These are phyloP conservation scores for Berberis thunbergii DNA, from an alignment of 164 flowering plant species.

Conservation along the genomic window DNA sequence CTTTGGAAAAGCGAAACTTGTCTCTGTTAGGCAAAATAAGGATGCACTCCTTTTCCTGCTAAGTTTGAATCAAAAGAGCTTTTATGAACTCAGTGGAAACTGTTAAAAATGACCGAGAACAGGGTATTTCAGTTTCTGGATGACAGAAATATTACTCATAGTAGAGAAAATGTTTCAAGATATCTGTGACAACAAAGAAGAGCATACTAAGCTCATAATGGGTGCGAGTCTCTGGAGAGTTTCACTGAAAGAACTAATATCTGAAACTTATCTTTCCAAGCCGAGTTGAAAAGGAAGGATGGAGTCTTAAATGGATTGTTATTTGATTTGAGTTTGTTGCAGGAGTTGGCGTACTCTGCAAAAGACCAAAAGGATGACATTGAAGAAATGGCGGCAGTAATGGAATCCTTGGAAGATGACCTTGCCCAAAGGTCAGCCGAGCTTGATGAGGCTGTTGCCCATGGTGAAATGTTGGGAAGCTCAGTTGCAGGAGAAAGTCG, in stretches of 20 bases:
- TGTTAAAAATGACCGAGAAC: slow-evolving; percentile 17
- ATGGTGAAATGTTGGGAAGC: slow-evolving; percentile 40
- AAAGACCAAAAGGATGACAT: slow-evolving; percentile 67
- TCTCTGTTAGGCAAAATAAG: slow-evolving; percentile 16
- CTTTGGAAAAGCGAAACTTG: slow-evolving; percentile 31
- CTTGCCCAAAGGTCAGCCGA: slow-evolving; percentile 38
- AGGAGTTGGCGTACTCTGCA: slow-evolving; percentile 65
- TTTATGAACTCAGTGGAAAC: slow-evolving; percentile 19
- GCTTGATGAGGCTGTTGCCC: slow-evolving; percentile 40
- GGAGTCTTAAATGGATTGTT: slow-evolving; percentile 56
- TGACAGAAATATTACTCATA: slow-evolving; percentile 13
- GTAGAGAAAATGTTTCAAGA: slow-evolving; percentile 33
- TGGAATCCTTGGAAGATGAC: slow-evolving; percentile 49
- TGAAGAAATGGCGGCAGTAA: slow-evolving; percentile 39
- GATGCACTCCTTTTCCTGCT: slow-evolving; percentile 17
- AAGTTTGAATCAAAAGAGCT: slow-evolving; percentile 18
- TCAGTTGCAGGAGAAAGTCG: slow-evolving; percentile 43
- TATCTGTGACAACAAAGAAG: slow-evolving; percentile 22
- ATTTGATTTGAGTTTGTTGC: slow-evolving; percentile 79
- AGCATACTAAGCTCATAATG: slow-evolving; percentile 26
- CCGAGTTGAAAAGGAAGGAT: slow-evolving; percentile 69
- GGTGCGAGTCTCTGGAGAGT: slow-evolving; percentile 38
- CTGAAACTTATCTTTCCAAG: slow-evolving; percentile 41
- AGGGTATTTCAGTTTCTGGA: slow-evolving; percentile 17
- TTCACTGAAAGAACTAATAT: slow-evolving; percentile 32